Base-by-base conservation (phyloP, 169 alveolate genomes). In the Plasmodium vinckei region DNA sequence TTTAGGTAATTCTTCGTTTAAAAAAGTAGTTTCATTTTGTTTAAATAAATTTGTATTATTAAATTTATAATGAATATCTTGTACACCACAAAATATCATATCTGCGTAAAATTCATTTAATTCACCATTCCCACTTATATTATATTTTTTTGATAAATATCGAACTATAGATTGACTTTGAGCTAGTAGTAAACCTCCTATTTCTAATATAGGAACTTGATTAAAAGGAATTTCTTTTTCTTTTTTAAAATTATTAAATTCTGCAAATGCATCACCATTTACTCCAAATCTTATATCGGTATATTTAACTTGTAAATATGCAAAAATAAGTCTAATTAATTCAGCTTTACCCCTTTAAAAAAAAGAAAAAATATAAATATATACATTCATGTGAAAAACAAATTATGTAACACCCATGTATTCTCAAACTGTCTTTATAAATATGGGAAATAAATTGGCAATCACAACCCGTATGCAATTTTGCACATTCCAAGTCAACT, bases 51-150 rank as follows among this genome's bases (percentile, higher is more conserved):
- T 75, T 12, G 88, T 75, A 23, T 75, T 75, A 67, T 75, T 75
- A 75, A 75, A 75, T 75, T 75, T 75, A 75, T 75, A 75, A 63
- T 75, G 88, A 27, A 75, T 75, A 51, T 75, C 88, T 64, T 75
- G 88, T 27, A 75, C 88, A n/a, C 88, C 88, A 61, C 88, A 75
- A 47, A 75, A 75, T 47, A 75, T 75, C 88, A 75, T 75, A 21
- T 75, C 88, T 10, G 88, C 88, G 19, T 75, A 75, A 25, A 75
- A 75, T 75, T 75, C 88, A 57, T 75, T 27, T 56, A 75, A 69
- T 53, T 75, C 88, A 15, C n/a, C 64, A 27, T 75, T 33, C 2
- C 88, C 88, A 75, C 88, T 15, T 46, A 75, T 75, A 44, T 63
- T 75, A 56, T 75, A 75, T 57, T 75, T 75, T 54, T 75, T 75